phyloP scores from a whole-genome alignment of 805 yeast species.

The Kazachstania psychrophila region DNA sequence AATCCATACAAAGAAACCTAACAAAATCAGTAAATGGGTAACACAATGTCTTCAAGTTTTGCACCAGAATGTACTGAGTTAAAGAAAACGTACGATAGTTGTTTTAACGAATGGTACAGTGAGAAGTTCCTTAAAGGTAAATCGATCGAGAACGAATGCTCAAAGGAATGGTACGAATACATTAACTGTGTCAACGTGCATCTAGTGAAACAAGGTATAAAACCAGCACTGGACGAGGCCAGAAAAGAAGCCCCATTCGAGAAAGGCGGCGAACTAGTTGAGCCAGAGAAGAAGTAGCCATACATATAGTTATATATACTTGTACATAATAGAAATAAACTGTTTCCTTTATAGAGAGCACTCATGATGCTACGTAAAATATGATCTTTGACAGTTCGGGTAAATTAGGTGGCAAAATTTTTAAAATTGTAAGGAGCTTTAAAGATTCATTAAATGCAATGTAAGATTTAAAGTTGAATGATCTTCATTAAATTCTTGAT shows the following conservation, averaged over 20 bases:
- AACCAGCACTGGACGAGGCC: conserved; percentile 79
- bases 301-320: background rate
- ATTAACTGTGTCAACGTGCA: conserved; percentile 76
- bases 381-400: background rate
- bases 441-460: too few relatives aligned
- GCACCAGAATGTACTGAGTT: conserved; percentile 94
- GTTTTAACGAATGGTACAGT: conserved; percentile 92
- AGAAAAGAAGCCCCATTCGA: conserved; percentile 85
- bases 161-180: conserved; percentile 79
- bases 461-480: too few relatives aligned
- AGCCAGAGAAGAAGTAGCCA: background rate
- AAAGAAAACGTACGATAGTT: conserved; percentile 79
- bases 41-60: conserved; percentile 73
- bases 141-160: conserved; percentile 72
- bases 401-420: background rate
- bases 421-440: background rate
- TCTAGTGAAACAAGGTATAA: conserved; percentile 63
- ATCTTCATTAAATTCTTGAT: too few relatives aligned
- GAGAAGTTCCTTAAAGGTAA: conserved; percentile 60
- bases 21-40: conserved; percentile 42
- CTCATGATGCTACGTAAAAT: background rate
- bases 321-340: background rate
- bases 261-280: conserved; percentile 43
- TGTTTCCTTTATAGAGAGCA: background rate
- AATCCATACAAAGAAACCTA: background rate